Evolutionary conservation across 1,284 basidiomycete genomes (phyloP).

Genomic region (Neonothopanus nambi): DNA sequence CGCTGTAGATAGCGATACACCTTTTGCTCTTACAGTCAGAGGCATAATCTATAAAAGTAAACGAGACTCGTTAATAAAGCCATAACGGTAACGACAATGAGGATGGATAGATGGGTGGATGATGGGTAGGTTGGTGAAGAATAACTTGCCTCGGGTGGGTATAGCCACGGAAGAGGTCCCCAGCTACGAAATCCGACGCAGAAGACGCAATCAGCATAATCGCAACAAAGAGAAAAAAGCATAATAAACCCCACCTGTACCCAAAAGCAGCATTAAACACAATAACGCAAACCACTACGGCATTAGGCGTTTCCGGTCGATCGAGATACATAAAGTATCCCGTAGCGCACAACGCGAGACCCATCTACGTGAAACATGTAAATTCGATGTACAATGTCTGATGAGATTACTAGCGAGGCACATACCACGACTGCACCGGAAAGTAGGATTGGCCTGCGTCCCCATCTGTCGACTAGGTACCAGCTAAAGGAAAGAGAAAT

Average conservation of each 20-base stretch:
- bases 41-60: slow-evolving; percentile 55
- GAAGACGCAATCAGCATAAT: slow-evolving; percentile 7
- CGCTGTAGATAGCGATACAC: slow-evolving; percentile 90
- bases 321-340: slow-evolving; percentile 96
- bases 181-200: slow-evolving; percentile 53
- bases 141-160: slow-evolving; percentile 73
- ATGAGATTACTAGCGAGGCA: slow-evolving; percentile 12
- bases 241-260: slow-evolving; percentile 55
- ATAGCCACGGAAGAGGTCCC: slow-evolving; percentile 87
- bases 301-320: slow-evolving; percentile 79
- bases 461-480: slow-evolving; percentile 94
- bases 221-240: background rate
- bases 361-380: slow-evolving; percentile 66
- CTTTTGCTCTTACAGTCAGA: slow-evolving; percentile 87
- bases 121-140: too few species aligned
- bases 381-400: background rate
- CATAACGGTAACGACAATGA: background rate
- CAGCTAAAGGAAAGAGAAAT: slow-evolving; percentile 57
- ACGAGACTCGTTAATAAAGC: background rate
- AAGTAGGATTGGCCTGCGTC: slow-evolving; percentile 86
- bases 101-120: too few species aligned
- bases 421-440: slow-evolving; percentile 84
- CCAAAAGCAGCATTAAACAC: slow-evolving; percentile 95
- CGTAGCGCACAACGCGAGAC: slow-evolving; percentile 68
- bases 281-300: slow-evolving; percentile 90